Evolutionary conservation across 148 eudicot genomes (phyloP).

Genomic region (Rhododendron vialii): DNA sequence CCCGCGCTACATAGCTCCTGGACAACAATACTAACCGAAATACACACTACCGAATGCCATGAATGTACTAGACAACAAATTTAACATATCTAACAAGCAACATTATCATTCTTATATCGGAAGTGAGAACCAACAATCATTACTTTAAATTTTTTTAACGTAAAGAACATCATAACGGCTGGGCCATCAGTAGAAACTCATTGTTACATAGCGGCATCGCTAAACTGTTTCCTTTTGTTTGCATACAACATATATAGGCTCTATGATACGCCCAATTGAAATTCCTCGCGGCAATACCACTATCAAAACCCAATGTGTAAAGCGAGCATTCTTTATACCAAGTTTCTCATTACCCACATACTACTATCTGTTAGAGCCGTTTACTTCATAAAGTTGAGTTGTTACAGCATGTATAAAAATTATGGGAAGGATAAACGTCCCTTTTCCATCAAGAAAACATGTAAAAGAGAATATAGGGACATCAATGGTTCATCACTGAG

Average conservation of each 20-base stretch:
- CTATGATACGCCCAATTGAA: not conserved
- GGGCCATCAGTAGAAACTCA: not conserved
- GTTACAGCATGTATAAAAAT: not conserved
- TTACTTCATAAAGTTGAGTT: not conserved
- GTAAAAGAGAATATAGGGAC: not conserved
- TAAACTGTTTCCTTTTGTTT: not conserved
- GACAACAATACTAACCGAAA: not conserved
- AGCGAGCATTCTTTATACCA: not conserved
- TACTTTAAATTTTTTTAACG: not conserved
- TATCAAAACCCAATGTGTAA: not conserved
- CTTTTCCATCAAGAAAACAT: not conserved
- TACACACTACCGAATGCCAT: not conserved
- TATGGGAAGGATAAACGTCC: not conserved
- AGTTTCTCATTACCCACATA: not conserved
- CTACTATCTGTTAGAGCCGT: not conserved
- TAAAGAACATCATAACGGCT: not conserved
- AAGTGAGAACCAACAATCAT: not conserved
- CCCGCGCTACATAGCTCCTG: not conserved
- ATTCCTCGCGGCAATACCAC: not conserved
- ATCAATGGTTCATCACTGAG: not conserved
- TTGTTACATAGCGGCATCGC: not conserved
- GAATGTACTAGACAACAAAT: not conserved
- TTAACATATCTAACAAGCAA: not conserved
- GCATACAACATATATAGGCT: not conserved
- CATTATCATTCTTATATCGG: not conserved